phyloP scores from a whole-genome alignment of 306 rosid genomes.

The Citrullus mucosospermus region DNA sequence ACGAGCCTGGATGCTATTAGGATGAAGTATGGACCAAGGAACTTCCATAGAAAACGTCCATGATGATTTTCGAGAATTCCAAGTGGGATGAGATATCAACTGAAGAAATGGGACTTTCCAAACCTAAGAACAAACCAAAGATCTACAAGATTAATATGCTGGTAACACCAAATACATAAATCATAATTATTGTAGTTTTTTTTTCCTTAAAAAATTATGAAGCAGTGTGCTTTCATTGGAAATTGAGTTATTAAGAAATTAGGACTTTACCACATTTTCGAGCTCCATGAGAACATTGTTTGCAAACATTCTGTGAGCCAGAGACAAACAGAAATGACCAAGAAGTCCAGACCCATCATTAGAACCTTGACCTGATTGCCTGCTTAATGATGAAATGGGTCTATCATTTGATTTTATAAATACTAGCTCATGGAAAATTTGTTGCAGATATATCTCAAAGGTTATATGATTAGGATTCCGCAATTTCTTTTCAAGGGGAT shows the following conservation, averaged over 20 bases:
- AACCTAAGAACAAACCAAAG: slow-evolving; percentile 32
- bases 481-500: slow-evolving; percentile 26
- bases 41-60: slow-evolving; percentile 77
- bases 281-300: slow-evolving; percentile 70
- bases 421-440: slow-evolving; percentile 64
- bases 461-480: slow-evolving; percentile 38
- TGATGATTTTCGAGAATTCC: slow-evolving; percentile 82
- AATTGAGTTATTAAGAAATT: background rate
- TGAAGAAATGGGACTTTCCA: slow-evolving; percentile 66
- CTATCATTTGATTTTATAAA: slow-evolving; percentile 51
- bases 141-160: slow-evolving; percentile 11
- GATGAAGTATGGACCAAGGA: slow-evolving; percentile 51
- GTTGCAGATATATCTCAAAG: slow-evolving; percentile 81
- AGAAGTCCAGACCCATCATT: slow-evolving; percentile 71
- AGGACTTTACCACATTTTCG: slow-evolving; percentile 63
- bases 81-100: slow-evolving; percentile 64
- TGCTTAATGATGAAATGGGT: slow-evolving; percentile 26
- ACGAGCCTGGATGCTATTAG: slow-evolving; percentile 23
- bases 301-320: slow-evolving; percentile 78
- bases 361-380: slow-evolving; percentile 31
- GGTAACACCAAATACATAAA: slow-evolving; percentile 9
- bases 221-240: background rate
- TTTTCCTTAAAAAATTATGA: background rate
- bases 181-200: background rate
- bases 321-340: slow-evolving; percentile 75